phyloP scores from a whole-genome alignment of 1,284 basidiomycete species.

The Quambalaria eucalypti region DNA sequence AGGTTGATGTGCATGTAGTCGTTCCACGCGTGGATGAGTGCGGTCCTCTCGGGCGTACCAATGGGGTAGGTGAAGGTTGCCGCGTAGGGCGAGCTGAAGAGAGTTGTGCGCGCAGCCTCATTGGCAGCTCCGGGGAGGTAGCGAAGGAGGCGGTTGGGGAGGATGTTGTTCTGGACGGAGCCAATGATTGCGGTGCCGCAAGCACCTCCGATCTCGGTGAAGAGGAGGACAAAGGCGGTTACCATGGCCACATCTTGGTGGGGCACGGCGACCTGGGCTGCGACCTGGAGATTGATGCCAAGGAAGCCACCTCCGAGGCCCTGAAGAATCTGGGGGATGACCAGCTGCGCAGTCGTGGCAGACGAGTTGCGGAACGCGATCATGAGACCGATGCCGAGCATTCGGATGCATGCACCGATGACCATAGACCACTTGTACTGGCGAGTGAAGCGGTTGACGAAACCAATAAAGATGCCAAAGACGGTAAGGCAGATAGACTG shows the following conservation, averaged over 20 bases:
- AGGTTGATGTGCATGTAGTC: slow-evolving; percentile 32
- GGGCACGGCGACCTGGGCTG: slow-evolving; percentile 41
- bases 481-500: slow-evolving; percentile 37
- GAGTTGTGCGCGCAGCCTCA: slow-evolving; percentile 5
- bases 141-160: slow-evolving; percentile 19
- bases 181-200: slow-evolving; percentile 36
- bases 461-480: slow-evolving; percentile 40
- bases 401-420: slow-evolving; percentile 28
- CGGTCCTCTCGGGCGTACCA: slow-evolving; percentile 19
- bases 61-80: slow-evolving; percentile 15
- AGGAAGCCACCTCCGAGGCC: slow-evolving; percentile 43
- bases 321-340: slow-evolving; percentile 41
- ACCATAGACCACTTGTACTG: slow-evolving; percentile 41
- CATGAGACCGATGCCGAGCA: slow-evolving; percentile 43
- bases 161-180: slow-evolving; percentile 28
- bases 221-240: slow-evolving; percentile 41
- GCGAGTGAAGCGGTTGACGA: slow-evolving; percentile 28
- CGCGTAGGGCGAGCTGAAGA: slow-evolving; percentile 10
- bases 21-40: slow-evolving; percentile 34
- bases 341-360: slow-evolving; percentile 34
- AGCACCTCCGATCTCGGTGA: slow-evolving; percentile 39
- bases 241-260: slow-evolving; percentile 46
- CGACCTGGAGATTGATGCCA: slow-evolving; percentile 36
- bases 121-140: slow-evolving; percentile 20
- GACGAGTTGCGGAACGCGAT: slow-evolving; percentile 31